A percentile compares a stretch with the other conserved stretches of the same genome.
Evolutionary conservation across 192 early-diverging fungal genomes (phyloP).

Genomic region (Blastocladiella britannica): DNA sequence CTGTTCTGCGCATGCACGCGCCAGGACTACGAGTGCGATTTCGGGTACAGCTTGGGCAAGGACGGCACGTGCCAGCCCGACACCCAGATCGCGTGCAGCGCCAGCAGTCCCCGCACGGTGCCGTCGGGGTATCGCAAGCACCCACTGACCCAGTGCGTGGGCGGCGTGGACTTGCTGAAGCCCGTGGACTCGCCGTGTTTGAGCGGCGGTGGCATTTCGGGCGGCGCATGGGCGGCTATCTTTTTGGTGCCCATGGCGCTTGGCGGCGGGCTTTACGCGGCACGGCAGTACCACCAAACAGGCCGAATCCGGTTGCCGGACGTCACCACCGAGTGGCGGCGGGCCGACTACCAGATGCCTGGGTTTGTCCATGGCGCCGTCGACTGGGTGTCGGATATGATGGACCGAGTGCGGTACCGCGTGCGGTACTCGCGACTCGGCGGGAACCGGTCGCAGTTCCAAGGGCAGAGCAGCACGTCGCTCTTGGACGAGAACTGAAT

Average conservation of each 20-base stretch:
- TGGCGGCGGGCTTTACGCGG: background rate
- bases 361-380: no score
- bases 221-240: no score
- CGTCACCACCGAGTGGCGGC: no score
- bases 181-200: slow-evolving; percentile 19
- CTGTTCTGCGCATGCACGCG: slow-evolving; percentile 50
- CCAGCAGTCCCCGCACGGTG: slow-evolving; percentile 50
- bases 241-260: background rate
- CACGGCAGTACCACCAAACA: background rate
- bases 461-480: no score
- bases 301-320: background rate
- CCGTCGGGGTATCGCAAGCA: slow-evolving; percentile 68
- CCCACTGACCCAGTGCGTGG: slow-evolving; percentile 47
- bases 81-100: slow-evolving; percentile 51
- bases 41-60: slow-evolving; percentile 54
- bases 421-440: no score
- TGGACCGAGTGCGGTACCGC: no score
- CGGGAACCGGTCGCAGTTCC: no score
- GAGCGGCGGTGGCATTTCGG: background rate
- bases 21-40: slow-evolving; percentile 75
- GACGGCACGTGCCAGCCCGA: slow-evolving; percentile 41
- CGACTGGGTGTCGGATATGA: no score
- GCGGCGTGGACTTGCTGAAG: slow-evolving; percentile 39
- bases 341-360: no score
- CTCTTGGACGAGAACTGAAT: no score